Percentiles rank a stretch among this genome's conserved stretches.
Conservation (phyloP, 1,284 basidiomycete species). For the Earliella scabrosa region DNA sequence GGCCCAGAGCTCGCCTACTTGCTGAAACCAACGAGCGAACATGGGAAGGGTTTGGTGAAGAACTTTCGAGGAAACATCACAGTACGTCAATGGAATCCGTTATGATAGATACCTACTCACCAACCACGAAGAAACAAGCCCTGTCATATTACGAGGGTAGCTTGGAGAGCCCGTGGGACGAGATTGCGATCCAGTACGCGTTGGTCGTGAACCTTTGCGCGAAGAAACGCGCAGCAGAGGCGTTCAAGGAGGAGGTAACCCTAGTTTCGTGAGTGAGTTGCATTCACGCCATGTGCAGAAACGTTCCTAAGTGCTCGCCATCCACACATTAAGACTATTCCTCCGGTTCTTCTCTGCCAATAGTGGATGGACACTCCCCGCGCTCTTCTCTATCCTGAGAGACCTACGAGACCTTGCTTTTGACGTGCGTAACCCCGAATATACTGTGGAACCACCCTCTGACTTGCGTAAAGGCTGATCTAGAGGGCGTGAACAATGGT, state of each 20-base stretch:
- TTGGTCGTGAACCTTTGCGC: constrained; percentile 71
- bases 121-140: constrained; percentile 50
- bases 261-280: constrained; percentile 33
- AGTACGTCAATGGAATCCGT: constrained; percentile 40
- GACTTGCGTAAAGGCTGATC: constrained; percentile 59
- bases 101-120: not conserved
- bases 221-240: constrained; percentile 66
- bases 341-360: constrained; percentile 78
- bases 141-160: constrained; percentile 63
- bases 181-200: constrained; percentile 80
- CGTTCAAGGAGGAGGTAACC: constrained; percentile 70
- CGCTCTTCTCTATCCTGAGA: constrained; percentile 77
- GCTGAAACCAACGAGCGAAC: constrained; percentile 73
- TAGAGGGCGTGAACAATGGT: constrained; percentile 59
- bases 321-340: constrained; percentile 55
- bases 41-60: constrained; percentile 73
- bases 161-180: constrained; percentile 78
- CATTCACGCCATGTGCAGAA: constrained; percentile 11
- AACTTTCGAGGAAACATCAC: constrained; percentile 66
- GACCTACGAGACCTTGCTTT: constrained; percentile 84
- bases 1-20: constrained; percentile 72
- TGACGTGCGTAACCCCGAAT: constrained; percentile 54
- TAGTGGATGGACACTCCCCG: constrained; percentile 82
- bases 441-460: not conserved
- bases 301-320: constrained; percentile 12